Base-by-base conservation (phyloP, 768 basidiomycete species). In the Phaeolepiota aurea region DNA sequence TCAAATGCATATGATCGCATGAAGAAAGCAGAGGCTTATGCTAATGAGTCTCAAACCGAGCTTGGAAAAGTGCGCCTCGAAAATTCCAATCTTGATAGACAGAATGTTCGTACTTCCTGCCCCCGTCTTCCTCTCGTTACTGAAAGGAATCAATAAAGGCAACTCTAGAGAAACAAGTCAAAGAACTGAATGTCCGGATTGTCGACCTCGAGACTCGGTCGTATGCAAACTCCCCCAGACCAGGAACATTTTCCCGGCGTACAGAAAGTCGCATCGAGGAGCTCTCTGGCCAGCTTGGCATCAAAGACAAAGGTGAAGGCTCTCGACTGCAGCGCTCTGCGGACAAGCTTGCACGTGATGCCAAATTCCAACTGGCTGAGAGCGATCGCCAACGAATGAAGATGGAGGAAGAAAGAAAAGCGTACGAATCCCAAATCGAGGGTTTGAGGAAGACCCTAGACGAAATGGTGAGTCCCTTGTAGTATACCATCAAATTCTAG, bases 151-250 rank as follows among this genome's bases (percentile, higher is more conserved):
- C 10, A 35, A 5, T 41, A 23, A 44, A 92, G 89, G 86, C 85
- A 9, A 77, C 71, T 46, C 66, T 92, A 13, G 87, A 91, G 64
- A 90, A 87, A 54, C 83, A 87, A 53, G 69, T 85, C 54, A 89
- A 88, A 53, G 89, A 90, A 38, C 62, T 90, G 21, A 87, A 88
- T 45, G 74, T 87, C 31, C 82, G 80, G 30, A 78, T 91, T 41
- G 78, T 87, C 5, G 88, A 90, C 52, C 68, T 90, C 13, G 87
- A 88, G 57, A 86, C 87, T 1, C 83, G 70, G 52, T 81, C 86
- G 3, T 79, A 87, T 46, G 58, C 77, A 9, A 82, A 62, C 48
- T 70, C 74, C n/a, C 75, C 81, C 11, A 71, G 80, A 23, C 69
- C 78, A 3, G 61, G 72, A 2, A 63, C 70, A 3, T 65, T 66